Evolutionary conservation across 2,329 filamentous ascomycete species (phyloP), one percentile per base, ranked within the genome.

Genomic region (Aspergillus puulaauensis): DNA sequence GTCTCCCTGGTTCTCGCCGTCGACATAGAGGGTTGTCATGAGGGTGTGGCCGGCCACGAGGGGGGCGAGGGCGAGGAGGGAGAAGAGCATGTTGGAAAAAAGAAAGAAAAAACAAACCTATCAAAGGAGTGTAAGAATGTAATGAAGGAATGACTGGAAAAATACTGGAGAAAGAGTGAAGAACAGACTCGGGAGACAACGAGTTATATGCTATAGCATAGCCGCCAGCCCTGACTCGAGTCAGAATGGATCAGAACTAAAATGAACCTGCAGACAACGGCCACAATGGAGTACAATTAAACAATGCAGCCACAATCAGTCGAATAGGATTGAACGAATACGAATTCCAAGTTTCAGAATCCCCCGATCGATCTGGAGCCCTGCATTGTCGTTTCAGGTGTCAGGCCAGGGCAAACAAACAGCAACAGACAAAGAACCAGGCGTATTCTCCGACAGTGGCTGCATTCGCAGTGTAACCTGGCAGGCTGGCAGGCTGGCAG

Each of bases 1-100:
- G 68, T 90, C 86, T 60, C 89, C 89, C 73, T 91, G 86, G 65
- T 83, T 81, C 48, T 81, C 73, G 58, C 82, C 82, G 65, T 89
- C 78, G 64, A 90, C 74, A 63, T 82, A 86, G 49, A 90, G 76
- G 4, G 83, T 88, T 1, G 86, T 87, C 69, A 90, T 84, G 49
- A 84, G 71, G 6, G 86, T 88, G 68, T 90, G 87, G 43, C 52
- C 51, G 35, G 53, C 53, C 39, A 53, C 61, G 11, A 62, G 54
- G 44, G 54, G 57, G 45, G 49, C 23, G 40, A 52, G 12, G 15
- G 39, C 39, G 17, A 53, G 37, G 31, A 19, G 33, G 27, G 48
- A 46, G 17, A 60, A 33, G 49, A 31, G 54, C 58, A 60, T 60
- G 35, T 43, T 40, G 45, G 14, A 31, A 11, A 11, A 31, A 27